These are phyloP conservation scores for Deuterostichococcus epilithicus DNA, from an alignment of 139 green algal genomes.

Conservation along the genomic window DNA sequence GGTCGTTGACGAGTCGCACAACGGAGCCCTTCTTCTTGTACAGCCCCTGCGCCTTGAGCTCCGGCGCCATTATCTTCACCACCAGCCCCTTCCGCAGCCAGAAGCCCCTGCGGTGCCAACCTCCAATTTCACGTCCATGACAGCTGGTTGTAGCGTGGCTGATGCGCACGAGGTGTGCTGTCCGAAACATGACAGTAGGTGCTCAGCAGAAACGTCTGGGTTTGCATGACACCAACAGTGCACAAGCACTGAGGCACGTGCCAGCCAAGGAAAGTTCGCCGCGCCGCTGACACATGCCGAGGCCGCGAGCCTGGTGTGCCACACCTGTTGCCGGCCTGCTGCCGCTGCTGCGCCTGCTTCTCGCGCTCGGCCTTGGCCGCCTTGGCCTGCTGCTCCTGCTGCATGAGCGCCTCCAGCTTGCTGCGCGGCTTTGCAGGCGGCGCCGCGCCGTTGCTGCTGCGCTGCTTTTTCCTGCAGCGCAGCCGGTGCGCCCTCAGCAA, in stretches of 20 bases:
- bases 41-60: conserved; percentile 71
- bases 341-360: conserved; percentile 25
- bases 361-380: conserved; percentile 13
- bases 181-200: too few relatives aligned
- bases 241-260: not conserved
- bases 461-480: not conserved
- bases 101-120: conserved; percentile 1
- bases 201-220: too few relatives aligned
- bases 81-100: conserved; percentile 83
- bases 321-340: not conserved
- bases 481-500: not conserved
- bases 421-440: conserved; percentile 26
- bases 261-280: too few relatives aligned
- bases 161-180: too few relatives aligned
- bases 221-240: not conserved
- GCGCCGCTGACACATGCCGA: too few relatives aligned
- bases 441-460: not conserved
- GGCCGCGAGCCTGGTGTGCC: conserved; percentile 1
- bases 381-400: conserved; percentile 35
- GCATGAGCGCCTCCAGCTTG: conserved; percentile 80
- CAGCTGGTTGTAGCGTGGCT: too few relatives aligned
- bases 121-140: too few relatives aligned
- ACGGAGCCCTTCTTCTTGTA: conserved; percentile 95
- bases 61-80: conserved; percentile 85
- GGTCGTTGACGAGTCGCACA: conserved; percentile 59